Conservation (phyloP, 2,329 filamentous ascomycete species). For the Cryphonectria japonica region DNA sequence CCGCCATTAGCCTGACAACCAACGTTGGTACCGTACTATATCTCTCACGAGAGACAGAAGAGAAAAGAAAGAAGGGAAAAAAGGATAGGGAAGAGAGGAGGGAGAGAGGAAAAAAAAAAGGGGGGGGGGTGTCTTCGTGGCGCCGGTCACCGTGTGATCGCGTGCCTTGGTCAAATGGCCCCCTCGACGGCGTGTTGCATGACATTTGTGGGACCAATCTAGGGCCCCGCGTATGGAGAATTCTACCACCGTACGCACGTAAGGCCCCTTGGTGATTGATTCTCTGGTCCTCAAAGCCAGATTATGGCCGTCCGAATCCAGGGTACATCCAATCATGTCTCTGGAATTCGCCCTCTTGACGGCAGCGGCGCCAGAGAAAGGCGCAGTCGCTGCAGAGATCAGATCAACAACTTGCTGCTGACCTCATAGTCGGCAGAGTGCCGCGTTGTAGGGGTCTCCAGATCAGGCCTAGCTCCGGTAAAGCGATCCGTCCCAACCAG, state of each 20-base stretch:
- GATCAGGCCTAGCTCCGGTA: slow-evolving; percentile 26
- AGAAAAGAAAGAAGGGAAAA: background rate
- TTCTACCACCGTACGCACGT: background rate
- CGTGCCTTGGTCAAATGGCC: background rate
- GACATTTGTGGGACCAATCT: slow-evolving; percentile 1
- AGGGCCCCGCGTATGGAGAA: background rate
- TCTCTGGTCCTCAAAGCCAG: background rate
- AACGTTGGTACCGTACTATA: background rate
- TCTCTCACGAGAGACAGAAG: background rate
- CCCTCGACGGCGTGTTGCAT: background rate
- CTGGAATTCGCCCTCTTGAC: background rate
- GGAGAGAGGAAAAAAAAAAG: background rate
- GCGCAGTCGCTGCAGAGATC: background rate
- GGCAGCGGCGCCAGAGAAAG: background rate
- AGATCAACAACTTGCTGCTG: slow-evolving; percentile 19
- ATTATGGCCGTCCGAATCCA: background rate
- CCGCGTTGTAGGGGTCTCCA: slow-evolving; percentile 15
- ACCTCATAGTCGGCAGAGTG: slow-evolving; percentile 22
- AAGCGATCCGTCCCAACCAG: slow-evolving; percentile 25
- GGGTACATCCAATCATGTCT: background rate
- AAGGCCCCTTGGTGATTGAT: background rate
- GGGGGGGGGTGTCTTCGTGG: slow-evolving; percentile 1
- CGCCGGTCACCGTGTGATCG: slow-evolving; percentile 6
- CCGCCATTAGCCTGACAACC: background rate
- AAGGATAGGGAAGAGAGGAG: too few species aligned